Base-by-base conservation (phyloP, 495 filamentous ascomycete genomes). In the Lasiosphaeris hirsuta region DNA sequence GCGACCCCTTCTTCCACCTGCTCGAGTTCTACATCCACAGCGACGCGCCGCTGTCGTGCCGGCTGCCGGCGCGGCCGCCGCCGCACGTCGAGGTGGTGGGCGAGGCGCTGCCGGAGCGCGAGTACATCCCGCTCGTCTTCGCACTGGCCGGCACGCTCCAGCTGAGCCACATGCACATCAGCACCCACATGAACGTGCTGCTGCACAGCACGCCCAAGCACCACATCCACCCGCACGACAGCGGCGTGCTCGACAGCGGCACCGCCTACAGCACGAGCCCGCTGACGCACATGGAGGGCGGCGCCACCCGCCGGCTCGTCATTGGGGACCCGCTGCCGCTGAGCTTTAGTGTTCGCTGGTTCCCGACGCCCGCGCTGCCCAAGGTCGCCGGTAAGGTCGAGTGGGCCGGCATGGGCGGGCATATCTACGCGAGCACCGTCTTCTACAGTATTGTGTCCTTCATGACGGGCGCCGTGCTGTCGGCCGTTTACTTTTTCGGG, bases 1-100 rank as follows among this genome's bases (percentile, higher is more conserved):
- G 84, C 66, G 94, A 98, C 73, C 83, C 86, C 15, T 86, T 96
- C 79, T 98, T 94, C 82, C 94, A 98, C 75, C 86, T 97, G 42
- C 84, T 97, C 71, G 94, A 98, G 75, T 97, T 96, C 82, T 97
- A 97, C 82, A 86, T 97, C 64, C 94, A 97, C 79, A 90, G 87
- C 76, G 94, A 98, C 71, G 90, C 89, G 10, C 94, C 94, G 33
- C 81, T 98, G 44, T 86, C 90, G 46, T 98, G 94, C 74, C 92
- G 94, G 57, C 82, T 97, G 2, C 92, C 93, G 40, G 85, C 90
- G 9, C 84, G 83, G 6, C 92, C 92, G 0, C 74, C 86, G 7
- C 66, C 75, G 7, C 73, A 76, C 59, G 49, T 75, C 66, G 64
- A 77, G 58, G 64, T 68, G 11, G 66, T 79, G 10, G 77, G 77